phyloP scores from a whole-genome alignment of 805 yeast species.

The Komagataella phaffii region DNA sequence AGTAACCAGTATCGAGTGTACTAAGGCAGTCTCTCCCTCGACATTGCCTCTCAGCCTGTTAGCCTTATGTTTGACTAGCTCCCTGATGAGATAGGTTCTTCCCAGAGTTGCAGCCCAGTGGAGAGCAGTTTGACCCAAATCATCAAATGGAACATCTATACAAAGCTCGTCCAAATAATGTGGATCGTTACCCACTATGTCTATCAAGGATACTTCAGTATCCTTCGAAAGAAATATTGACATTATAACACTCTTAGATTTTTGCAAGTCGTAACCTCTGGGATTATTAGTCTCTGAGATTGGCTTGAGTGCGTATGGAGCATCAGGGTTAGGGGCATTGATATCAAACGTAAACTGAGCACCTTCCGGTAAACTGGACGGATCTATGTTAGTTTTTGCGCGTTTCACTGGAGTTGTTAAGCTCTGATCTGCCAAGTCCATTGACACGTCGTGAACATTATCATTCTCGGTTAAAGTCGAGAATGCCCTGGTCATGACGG shows the following conservation, averaged over 20 bases:
- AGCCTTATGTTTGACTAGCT: conserved; percentile 55
- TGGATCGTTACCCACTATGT: conserved; percentile 14
- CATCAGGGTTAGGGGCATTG: conserved; percentile 24
- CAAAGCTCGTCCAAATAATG: conserved; percentile 26
- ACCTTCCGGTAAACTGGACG: conserved; percentile 6
- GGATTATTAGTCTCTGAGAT: conserved; percentile 8
- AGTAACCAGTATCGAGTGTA: conserved; percentile 74
- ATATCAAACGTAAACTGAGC: conserved; percentile 21
- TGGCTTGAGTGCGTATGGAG: conserved; percentile 37
- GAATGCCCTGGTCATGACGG: conserved; percentile 4
- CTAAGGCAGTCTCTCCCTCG: conserved; percentile 78
- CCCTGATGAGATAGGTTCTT: conserved; percentile 51
- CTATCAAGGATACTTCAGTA: conserved; percentile 11
- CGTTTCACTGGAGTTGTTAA: conserved; percentile 23
- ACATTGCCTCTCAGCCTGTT: conserved; percentile 61
- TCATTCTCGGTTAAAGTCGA: conserved; percentile 21
- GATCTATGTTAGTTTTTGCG: conserved; percentile 11
- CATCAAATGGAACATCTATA: conserved; percentile 83
- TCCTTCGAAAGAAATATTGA: not conserved
- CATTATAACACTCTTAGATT: conserved; percentile 13
- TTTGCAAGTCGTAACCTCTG: conserved; percentile 17
- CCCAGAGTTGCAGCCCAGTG: conserved; percentile 97
- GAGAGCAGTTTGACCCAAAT: conserved; percentile 81
- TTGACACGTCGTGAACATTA: conserved; percentile 8
- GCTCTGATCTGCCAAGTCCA: conserved; percentile 1